phyloP scores from a whole-genome alignment of 83 land plant species.

The Thuja plicata region DNA sequence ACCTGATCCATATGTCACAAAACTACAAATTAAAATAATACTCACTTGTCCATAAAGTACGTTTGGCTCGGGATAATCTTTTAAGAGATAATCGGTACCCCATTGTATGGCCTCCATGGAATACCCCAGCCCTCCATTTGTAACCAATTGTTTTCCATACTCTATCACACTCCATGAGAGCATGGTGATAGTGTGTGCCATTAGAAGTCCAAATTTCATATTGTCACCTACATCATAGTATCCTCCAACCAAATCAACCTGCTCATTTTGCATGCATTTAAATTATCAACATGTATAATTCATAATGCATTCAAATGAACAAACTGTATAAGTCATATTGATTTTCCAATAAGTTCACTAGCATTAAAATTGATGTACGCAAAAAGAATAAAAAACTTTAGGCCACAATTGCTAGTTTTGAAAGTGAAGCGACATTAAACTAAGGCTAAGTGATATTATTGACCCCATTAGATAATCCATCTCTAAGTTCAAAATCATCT shows the following conservation, averaged over 20 bases:
- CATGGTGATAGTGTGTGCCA: constrained; percentile 52
- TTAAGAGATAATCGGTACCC: no score
- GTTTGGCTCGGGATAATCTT: constrained; percentile 37
- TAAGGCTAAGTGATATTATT: neutral
- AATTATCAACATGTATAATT: no score
- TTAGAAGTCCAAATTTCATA: constrained; percentile 43
- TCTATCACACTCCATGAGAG: constrained; percentile 42
- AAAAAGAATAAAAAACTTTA: neutral
- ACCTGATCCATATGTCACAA: neutral
- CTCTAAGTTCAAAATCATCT: constrained; percentile 57
- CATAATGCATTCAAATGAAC: no score
- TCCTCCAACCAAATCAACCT: no score
- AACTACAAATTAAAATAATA: neutral
- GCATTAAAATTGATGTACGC: neutral
- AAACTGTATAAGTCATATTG: neutral
- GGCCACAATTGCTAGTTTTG: no score
- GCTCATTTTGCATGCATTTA: no score
- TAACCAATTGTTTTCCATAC: constrained; percentile 24
- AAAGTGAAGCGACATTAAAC: neutral
- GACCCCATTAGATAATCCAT: constrained; percentile 67
- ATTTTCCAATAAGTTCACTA: neutral
- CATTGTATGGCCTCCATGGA: no score
- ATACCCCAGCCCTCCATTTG: constrained; percentile 25
- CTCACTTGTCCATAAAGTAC: neutral
- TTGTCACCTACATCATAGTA: constrained; percentile 36